Conservation (phyloP, 345 rosid genomes). For the Isatis tinctoria region DNA sequence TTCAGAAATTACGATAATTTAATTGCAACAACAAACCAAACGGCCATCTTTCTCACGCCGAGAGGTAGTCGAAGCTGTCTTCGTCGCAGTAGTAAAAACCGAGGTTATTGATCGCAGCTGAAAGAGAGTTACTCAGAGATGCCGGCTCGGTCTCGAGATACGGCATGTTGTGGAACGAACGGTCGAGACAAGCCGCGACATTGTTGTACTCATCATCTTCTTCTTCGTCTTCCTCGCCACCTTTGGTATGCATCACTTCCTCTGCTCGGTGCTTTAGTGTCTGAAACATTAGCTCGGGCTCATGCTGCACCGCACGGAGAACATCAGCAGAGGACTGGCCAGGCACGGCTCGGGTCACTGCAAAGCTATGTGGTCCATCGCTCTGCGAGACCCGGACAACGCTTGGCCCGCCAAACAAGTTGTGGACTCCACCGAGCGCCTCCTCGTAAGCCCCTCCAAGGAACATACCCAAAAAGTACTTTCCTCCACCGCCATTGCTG, state of each 20-base stretch:
- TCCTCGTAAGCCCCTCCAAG: slow-evolving; percentile 99
- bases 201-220: slow-evolving; percentile 24
- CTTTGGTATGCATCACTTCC: slow-evolving; percentile 36
- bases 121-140: slow-evolving; percentile 51
- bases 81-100: slow-evolving; percentile 66
- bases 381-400: slow-evolving; percentile 82
- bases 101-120: slow-evolving; percentile 59
- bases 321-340: slow-evolving; percentile 89
- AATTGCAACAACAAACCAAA: not conserved
- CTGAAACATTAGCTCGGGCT: slow-evolving; percentile 96
- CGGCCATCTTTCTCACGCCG: not conserved
- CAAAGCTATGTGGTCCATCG: slow-evolving; percentile 91
- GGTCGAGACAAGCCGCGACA: slow-evolving; percentile 58
- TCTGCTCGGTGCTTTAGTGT: slow-evolving; percentile 85
- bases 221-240: slow-evolving; percentile 9
- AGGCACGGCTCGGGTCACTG: slow-evolving; percentile 72
- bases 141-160: slow-evolving; percentile 47
- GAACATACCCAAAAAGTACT: slow-evolving; percentile 91
- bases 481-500: slow-evolving; percentile 34
- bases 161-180: slow-evolving; percentile 84
- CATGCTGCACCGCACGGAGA: slow-evolving; percentile 92
- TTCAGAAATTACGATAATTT: not conserved
- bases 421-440: slow-evolving; percentile 96
- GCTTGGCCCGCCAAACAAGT: slow-evolving; percentile 93
- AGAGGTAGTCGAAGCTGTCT: slow-evolving; percentile 24